These are phyloP conservation scores for Skeletonema grethae DNA, from an alignment of 108 stramenopile species.

Conservation along the genomic window DNA sequence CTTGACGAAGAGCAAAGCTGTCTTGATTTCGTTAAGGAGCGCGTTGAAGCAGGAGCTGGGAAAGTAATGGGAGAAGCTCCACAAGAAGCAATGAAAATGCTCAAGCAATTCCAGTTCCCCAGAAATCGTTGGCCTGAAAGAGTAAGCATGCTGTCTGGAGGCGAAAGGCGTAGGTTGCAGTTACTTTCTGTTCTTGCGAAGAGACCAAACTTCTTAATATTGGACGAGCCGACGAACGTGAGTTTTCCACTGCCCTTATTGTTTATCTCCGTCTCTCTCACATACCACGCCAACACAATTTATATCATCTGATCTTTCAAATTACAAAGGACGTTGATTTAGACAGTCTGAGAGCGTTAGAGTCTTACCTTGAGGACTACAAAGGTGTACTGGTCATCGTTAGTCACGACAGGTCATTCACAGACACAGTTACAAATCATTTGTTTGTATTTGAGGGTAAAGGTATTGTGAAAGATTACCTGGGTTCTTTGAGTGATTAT, in stretches of 20 bases:
- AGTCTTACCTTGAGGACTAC: constrained; percentile 81
- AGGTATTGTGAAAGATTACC: constrained; percentile 82
- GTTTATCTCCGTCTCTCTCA: no score
- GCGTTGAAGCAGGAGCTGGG: constrained; percentile 57
- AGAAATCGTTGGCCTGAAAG: constrained; percentile 71
- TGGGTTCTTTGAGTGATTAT: constrained; percentile 80
- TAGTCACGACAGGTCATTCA: constrained; percentile 92
- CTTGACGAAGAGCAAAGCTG: constrained; percentile 65
- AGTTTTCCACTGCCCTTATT: no score
- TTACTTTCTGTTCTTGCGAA: constrained; percentile 71
- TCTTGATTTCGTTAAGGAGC: constrained; percentile 74
- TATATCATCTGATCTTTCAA: no score
- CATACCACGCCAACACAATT: no score
- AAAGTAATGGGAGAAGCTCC: constrained; percentile 58
- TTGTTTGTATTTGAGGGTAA: constrained; percentile 88
- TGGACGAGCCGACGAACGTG: constrained; percentile 21
- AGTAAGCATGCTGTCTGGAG: constrained; percentile 77
- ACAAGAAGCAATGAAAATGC: constrained; percentile 73
- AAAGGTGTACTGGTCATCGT: constrained; percentile 92
- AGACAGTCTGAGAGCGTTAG: constrained; percentile 80
- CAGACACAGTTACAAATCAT: constrained; percentile 93
- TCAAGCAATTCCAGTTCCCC: constrained; percentile 78
- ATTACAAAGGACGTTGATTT: constrained; percentile 44
- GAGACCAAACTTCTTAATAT: constrained; percentile 75
- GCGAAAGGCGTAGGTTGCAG: constrained; percentile 83